Evolutionary conservation across 23 red algal genomes (phyloP), one percentile per base, ranked within the genome.

Genomic region (Gracilaria gracilis): DNA sequence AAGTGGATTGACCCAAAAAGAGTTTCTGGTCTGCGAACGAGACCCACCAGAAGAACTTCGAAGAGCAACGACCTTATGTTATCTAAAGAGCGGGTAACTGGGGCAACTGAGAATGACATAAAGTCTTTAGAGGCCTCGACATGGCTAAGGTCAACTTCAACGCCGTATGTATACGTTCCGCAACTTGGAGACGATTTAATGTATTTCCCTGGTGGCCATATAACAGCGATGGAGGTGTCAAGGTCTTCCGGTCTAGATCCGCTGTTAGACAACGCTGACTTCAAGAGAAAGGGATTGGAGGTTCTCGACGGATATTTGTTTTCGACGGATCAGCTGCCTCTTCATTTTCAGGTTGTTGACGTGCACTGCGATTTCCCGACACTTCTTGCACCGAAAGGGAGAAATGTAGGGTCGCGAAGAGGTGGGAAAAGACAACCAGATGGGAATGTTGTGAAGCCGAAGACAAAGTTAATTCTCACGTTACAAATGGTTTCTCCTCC

Each of bases 131-230:
- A 82, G 44, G 78, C 75, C 23, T 97, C 95, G 42, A 77, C 92
- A 38, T 97, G 95, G 95, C 86, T 97, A 25, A 84, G 90, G 20
- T 57, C 86, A n/a, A 59, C 86, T 35, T 85, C 74, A 28, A 92
- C 88, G 64, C 42, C 72, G 19, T 86, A 86, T 80, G 83, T 82
- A 36, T 97, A 97, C 39, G 95, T 97, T 28, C 95, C 95, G 7
- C 90, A 91, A 37, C 50, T 97, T 44, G 81, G 75, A 21, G 95
- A 97, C 29, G 91, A 85, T 48, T 84, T 97, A 21, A 92, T 59
- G 36, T 97, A 97, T 58, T 97, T 97, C 33, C 90, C 95, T 32
- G 75, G 88, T 9, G 95, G 95, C 4, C 95, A 97, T 87, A 27
- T 75, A 31, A 72, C 72, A 23, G 87, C 89, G 31, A 88, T 97